phyloP scores from a whole-genome alignment of 2,329 filamentous ascomycete species.

The Pseudogymnoascus sp. region DNA sequence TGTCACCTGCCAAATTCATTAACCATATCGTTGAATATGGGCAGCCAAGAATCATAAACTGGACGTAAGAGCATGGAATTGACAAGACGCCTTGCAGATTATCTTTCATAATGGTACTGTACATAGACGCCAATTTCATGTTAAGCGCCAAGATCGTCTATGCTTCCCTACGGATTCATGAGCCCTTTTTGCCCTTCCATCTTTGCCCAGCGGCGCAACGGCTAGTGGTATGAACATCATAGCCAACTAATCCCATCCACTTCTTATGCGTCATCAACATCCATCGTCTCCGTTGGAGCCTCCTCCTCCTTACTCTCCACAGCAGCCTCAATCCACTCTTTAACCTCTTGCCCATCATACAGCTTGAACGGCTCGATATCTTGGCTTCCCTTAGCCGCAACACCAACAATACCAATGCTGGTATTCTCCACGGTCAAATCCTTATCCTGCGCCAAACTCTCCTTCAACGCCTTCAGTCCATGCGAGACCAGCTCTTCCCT shows the following conservation, averaged over 20 bases:
- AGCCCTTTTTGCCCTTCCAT: background rate
- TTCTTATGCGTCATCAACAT: constrained; percentile 33
- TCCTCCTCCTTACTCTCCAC: constrained; percentile 47
- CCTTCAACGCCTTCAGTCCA: constrained; percentile 84
- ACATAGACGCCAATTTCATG: constrained; percentile 8
- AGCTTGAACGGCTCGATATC: constrained; percentile 75
- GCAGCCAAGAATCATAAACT: background rate
- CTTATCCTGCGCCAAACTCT: constrained; percentile 93
- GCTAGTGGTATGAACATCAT: background rate
- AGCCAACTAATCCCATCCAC: constrained; percentile 6
- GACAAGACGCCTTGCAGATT: background rate
- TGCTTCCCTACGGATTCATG: constrained; percentile 8
- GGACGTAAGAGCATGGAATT: background rate
- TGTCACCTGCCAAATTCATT: background rate
- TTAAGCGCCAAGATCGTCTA: constrained; percentile 7
- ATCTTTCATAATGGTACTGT: constrained; percentile 8
- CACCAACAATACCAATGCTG: constrained; percentile 76
- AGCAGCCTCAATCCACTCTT: constrained; percentile 74
- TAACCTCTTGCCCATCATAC: constrained; percentile 82
- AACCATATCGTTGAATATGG: background rate
- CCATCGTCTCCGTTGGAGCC: constrained; percentile 40
- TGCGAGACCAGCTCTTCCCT: constrained; percentile 86
- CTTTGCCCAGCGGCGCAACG: background rate
- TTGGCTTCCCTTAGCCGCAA: constrained; percentile 44
- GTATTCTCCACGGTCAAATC: constrained; percentile 97